These are phyloP conservation scores for Aspergillus panamensis DNA, from an alignment of 495 filamentous ascomycete genomes.

Conservation along the genomic window DNA sequence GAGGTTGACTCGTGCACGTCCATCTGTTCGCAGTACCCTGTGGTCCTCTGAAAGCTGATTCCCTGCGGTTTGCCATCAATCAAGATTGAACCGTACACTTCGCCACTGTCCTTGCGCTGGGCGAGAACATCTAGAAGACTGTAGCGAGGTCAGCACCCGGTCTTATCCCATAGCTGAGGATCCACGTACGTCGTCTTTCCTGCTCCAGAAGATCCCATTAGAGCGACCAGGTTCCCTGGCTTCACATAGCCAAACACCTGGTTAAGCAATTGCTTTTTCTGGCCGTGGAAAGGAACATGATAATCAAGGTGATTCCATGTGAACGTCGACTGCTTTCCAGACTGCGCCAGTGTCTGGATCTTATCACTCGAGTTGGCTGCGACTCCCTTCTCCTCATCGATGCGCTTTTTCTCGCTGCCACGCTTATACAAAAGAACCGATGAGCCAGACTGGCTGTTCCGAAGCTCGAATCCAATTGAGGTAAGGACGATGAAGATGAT, in stretches of 20 bases:
- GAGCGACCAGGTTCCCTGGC: slow-evolving; percentile 71
- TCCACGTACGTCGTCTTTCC: slow-evolving; percentile 73
- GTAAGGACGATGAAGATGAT: slow-evolving; percentile 66
- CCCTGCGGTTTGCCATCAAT: slow-evolving; percentile 47
- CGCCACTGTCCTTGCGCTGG: slow-evolving; percentile 48
- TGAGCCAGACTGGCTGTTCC: slow-evolving; percentile 60
- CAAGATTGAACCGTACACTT: slow-evolving; percentile 44
- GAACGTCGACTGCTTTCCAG: slow-evolving; percentile 36
- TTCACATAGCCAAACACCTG: slow-evolving; percentile 76
- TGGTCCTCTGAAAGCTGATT: slow-evolving; percentile 57
- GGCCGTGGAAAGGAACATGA: slow-evolving; percentile 53
- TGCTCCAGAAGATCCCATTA: slow-evolving; percentile 83
- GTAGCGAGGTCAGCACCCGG: slow-evolving; percentile 39
- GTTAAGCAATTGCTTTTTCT: slow-evolving; percentile 60
- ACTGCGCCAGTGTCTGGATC: slow-evolving; percentile 20
- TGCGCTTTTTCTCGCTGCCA: slow-evolving; percentile 39
- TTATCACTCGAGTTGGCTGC: slow-evolving; percentile 17
- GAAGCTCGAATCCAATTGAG: slow-evolving; percentile 57
- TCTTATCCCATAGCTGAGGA: slow-evolving; percentile 36
- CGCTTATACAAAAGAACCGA: slow-evolving; percentile 60
- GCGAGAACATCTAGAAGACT: slow-evolving; percentile 52
- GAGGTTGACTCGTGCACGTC: slow-evolving; percentile 66
- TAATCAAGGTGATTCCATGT: slow-evolving; percentile 66
- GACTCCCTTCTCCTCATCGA: slow-evolving; percentile 30
- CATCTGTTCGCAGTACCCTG: slow-evolving; percentile 76